Evolutionary conservation across 495 filamentous ascomycete genomes (phyloP), one percentile per base, ranked within the genome.

Genomic region (Parathielavia appendiculata): DNA sequence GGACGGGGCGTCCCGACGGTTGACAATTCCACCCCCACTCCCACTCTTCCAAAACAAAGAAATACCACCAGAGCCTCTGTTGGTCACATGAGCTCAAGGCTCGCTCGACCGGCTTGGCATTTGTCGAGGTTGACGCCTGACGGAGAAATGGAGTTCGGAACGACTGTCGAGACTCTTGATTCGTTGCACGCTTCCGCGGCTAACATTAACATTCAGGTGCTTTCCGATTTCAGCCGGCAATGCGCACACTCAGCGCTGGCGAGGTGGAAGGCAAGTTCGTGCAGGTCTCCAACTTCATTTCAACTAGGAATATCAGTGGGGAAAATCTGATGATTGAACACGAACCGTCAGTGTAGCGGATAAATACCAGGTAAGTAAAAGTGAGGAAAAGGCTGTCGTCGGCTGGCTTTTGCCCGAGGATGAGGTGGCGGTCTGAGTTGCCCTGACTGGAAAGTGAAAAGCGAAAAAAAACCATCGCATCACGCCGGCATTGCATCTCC

Each of bases 221-320:
- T 12, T 50, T 23, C 54, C 54, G 54, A 43, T 50, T 57, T 50
- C 54, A 50, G 54, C 54, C 54, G 54, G 36, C 8, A 20, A 17
- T 7, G 14, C 32, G 53, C 34, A 26, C 32, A 34, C n/a, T 30
- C 3, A 30, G 6, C 26, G n/a, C n/a, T n/a, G n/a, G n/a, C n/a
- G n/a, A 30, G 26, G 26, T 6, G 26, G 3, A 30, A 30, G 2
- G 6, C 26, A 6, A 30, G 26, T 30, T 30, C 6, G 26, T 30
- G 6, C 26, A 30, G 6, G 6, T 30, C 26, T 26, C 41, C 53
- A 55, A 19, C 30, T n/a, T 22, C 2, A 30, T 1, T 36, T 22
- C 16, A n/a, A 20, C 19, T 14, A 5, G 43, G 47, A 16, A 43
- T 17, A 3, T 30, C 26, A 30, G 3, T 6, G 6, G 26, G 26